phyloP scores from a whole-genome alignment of 306 rosid species.

The Prunus kanzakura region DNA sequence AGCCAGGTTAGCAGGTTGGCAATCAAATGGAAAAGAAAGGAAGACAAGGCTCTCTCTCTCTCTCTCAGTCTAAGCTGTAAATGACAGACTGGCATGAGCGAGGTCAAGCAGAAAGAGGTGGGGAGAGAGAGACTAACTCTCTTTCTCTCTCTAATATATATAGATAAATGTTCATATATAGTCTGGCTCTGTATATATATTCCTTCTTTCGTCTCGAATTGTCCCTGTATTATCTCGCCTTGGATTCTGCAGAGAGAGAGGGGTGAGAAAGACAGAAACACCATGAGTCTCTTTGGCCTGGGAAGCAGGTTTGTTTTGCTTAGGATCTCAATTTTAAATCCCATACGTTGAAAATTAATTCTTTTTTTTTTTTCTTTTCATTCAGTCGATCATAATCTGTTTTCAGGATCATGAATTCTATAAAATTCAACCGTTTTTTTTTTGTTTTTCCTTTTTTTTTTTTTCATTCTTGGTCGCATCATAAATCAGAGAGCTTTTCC shows the following conservation, averaged over 20 bases:
- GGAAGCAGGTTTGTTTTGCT: constrained; percentile 62
- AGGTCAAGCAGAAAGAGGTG: constrained; percentile 25
- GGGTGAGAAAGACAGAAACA: constrained; percentile 29
- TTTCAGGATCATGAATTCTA: not conserved
- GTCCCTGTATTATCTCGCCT: constrained; percentile 28
- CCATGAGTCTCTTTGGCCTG: constrained; percentile 94
- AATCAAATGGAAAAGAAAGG: constrained; percentile 37
- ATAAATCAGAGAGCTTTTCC: not conserved
- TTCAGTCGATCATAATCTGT: not conserved
- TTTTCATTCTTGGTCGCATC: not conserved
- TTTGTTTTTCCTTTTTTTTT: not conserved
- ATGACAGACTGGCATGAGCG: constrained; percentile 64
- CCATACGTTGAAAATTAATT: not conserved
- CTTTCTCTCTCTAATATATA: constrained; percentile 16
- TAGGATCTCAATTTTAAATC: not conserved
- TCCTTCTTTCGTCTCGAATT: constrained; percentile 14
- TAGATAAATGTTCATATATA: constrained; percentile 13
- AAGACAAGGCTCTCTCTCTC: constrained; percentile 7
- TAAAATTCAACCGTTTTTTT: too few species aligned
- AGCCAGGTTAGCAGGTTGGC: constrained; percentile 47
- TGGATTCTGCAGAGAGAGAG: constrained; percentile 41
- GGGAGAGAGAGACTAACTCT: constrained; percentile 9
- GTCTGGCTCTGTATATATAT: constrained; percentile 2
- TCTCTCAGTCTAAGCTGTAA: constrained; percentile 7
- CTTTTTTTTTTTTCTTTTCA: not conserved